A percentile compares a stretch with the other conserved stretches of the same genome.
Conservation (phyloP, 805 yeast genomes). For the Wickerhamiella domercqiae region DNA sequence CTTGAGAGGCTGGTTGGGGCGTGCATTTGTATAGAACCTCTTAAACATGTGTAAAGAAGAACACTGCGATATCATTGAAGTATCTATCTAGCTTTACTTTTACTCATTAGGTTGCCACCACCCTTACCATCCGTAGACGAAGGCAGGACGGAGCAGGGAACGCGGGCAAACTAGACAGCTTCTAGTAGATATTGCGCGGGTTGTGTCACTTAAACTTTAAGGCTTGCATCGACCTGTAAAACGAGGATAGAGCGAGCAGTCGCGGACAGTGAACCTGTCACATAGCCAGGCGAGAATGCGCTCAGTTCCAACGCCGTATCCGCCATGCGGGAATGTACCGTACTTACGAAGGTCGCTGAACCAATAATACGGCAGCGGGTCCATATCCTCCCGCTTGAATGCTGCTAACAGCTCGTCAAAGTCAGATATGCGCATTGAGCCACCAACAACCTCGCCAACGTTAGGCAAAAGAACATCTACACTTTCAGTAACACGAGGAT, state of each 20-base stretch:
- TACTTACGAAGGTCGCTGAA: slow-evolving; percentile 88
- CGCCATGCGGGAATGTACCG: slow-evolving; percentile 98
- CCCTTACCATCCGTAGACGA: too few relatives aligned
- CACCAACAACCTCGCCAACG: slow-evolving; percentile 98
- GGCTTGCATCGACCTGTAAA: slow-evolving; percentile 97
- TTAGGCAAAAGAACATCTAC: slow-evolving; percentile 98
- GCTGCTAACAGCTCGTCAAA: slow-evolving; percentile 76
- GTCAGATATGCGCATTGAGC: slow-evolving; percentile 90
- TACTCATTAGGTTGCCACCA: too few relatives aligned
- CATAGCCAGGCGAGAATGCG: slow-evolving; percentile 97
- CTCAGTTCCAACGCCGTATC: slow-evolving; percentile 97
- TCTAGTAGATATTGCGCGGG: too few relatives aligned
- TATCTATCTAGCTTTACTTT: too few relatives aligned
- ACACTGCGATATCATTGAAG: neutral
- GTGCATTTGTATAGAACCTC: too few relatives aligned
- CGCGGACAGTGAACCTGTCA: slow-evolving; percentile 95
- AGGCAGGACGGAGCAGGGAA: too few relatives aligned
- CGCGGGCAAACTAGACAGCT: too few relatives aligned
- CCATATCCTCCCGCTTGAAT: slow-evolving; percentile 82
- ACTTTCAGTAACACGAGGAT: slow-evolving; percentile 89
- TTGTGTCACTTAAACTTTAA: too few relatives aligned
- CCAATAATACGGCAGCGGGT: slow-evolving; percentile 82
- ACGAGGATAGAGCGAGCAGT: slow-evolving; percentile 94
- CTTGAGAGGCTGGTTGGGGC: too few relatives aligned
- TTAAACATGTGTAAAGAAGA: neutral